phyloP scores from a whole-genome alignment of 768 basidiomycete genomes.

The Rhizopogon salebrosus region DNA sequence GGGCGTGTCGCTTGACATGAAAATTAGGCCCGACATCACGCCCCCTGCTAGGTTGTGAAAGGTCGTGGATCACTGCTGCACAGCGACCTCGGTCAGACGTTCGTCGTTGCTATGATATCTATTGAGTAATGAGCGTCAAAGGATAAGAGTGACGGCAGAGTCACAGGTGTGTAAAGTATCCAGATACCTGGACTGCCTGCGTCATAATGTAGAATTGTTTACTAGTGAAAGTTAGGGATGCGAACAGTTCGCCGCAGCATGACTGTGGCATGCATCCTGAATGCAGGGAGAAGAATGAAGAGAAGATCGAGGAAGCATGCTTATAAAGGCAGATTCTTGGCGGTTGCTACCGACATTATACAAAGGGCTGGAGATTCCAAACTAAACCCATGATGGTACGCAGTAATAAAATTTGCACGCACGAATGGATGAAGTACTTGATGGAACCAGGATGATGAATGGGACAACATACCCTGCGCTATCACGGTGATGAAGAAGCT shows the following conservation, averaged over 20 bases:
- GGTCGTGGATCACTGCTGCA: too few species aligned
- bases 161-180: not conserved
- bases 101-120: not conserved
- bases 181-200: not conserved
- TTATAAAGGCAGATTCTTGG: not conserved
- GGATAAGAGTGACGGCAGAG: not conserved
- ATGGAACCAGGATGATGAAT: too few species aligned
- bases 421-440: not conserved
- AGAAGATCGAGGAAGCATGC: constrained; percentile 2
- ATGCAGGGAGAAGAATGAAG: not conserved
- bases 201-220: not conserved
- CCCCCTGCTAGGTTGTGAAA: not conserved
- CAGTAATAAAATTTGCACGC: not conserved
- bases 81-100: not conserved
- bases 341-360: not conserved
- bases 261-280: not conserved
- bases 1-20: not conserved
- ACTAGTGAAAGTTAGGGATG: not conserved
- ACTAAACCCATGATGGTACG: not conserved
- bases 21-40: not conserved
- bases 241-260: not conserved
- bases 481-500: not conserved
- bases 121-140: not conserved
- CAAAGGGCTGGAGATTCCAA: not conserved
- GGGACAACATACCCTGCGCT: not conserved